Percentiles rank a stretch among this genome's conserved stretches.
phyloP scores from a whole-genome alignment of 2,329 filamentous ascomycete species.

The Didymella arachidicola region DNA sequence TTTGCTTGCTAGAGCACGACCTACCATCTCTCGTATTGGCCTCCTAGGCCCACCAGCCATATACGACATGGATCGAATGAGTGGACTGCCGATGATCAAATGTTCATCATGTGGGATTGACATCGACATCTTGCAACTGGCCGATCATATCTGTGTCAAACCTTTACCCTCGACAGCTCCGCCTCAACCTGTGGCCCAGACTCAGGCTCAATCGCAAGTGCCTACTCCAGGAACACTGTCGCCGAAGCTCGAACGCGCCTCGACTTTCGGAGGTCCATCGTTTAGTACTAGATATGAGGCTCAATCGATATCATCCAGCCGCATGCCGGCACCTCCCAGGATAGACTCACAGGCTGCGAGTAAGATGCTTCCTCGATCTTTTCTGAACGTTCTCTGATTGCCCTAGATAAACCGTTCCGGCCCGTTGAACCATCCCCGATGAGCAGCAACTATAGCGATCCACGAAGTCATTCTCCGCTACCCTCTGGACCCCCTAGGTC shows the following conservation, averaged over 20 bases:
- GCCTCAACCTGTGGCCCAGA: slow-evolving; percentile 8
- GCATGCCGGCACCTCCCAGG: slow-evolving; percentile 59
- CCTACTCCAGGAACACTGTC: slow-evolving; percentile 16
- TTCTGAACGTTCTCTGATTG: background rate
- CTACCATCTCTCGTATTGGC: slow-evolving; percentile 8
- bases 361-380: slow-evolving; percentile 49
- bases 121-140: slow-evolving; percentile 85
- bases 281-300: slow-evolving; percentile 39
- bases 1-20: slow-evolving; percentile 13
- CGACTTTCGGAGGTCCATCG: slow-evolving; percentile 40
- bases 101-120: slow-evolving; percentile 58
- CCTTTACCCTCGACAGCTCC: slow-evolving; percentile 38
- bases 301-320: slow-evolving; percentile 51
- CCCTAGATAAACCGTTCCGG: slow-evolving; percentile 48
- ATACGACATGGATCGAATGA: slow-evolving; percentile 41
- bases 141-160: slow-evolving; percentile 77
- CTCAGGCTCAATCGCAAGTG: slow-evolving; percentile 9
- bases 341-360: slow-evolving; percentile 67
- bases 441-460: slow-evolving; percentile 41
- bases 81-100: slow-evolving; percentile 50
- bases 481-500: slow-evolving; percentile 33
- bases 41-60: slow-evolving; percentile 21
- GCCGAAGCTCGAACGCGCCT: slow-evolving; percentile 44
- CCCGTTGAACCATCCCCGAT: slow-evolving; percentile 38
- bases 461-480: slow-evolving; percentile 35